Conservation (phyloP, 225 moss, liverwort and hornwort species). For the Physcomitrellopsis africana region DNA sequence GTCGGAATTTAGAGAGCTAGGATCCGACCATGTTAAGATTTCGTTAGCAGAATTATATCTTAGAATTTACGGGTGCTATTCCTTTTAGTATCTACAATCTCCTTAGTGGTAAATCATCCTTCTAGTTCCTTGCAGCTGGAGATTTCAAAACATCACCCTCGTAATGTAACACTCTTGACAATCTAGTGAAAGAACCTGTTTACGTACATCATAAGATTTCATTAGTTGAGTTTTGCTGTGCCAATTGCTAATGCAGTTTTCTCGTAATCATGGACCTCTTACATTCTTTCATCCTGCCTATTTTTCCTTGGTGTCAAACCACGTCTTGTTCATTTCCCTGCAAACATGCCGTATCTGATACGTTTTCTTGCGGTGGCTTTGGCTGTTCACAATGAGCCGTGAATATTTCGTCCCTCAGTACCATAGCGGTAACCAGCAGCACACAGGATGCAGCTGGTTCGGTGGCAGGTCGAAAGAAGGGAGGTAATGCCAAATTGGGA, state of each 20-base stretch:
- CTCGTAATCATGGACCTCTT: too few species aligned
- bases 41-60: slow-evolving; percentile 14
- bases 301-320: neutral
- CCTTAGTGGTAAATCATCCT: slow-evolving; percentile 10
- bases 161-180: slow-evolving; percentile 3
- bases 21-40: neutral
- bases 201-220: neutral
- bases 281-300: neutral
- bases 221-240: neutral
- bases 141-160: slow-evolving; percentile 4
- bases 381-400: too few species aligned
- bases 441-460: too few species aligned
- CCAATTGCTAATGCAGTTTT: neutral
- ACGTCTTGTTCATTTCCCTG: neutral
- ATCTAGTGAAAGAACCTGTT: slow-evolving; percentile 15
- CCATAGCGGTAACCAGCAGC: too few species aligned
- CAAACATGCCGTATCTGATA: neutral
- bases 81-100: slow-evolving; percentile 14
- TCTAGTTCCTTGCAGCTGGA: slow-evolving; percentile 4
- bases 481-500: too few species aligned
- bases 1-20: too few species aligned
- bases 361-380: too few species aligned
- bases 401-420: too few species aligned
- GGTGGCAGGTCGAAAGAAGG: too few species aligned
- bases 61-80: slow-evolving; percentile 17